Evolutionary conservation across 179 eudicot species (phyloP).

Genomic region (Nepenthes alata): DNA sequence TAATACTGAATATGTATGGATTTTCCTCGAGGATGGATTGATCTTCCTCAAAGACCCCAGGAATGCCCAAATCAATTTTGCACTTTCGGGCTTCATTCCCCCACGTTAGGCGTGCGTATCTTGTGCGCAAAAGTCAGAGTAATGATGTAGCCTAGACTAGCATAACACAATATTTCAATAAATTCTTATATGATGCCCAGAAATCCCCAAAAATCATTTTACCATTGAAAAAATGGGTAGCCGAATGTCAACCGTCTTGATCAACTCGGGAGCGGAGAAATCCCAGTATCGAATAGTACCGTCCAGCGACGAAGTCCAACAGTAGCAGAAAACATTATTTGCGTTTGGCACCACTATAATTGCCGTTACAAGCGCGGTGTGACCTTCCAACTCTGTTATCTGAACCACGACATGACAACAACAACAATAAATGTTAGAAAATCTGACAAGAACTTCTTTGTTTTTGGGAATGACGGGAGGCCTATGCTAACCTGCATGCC

Average conservation of each 20-base stretch:
- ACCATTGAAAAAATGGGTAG: conserved; percentile 76
- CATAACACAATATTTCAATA: too few species aligned
- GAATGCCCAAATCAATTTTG: too few species aligned
- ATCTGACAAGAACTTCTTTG: neutral
- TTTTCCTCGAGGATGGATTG: neutral
- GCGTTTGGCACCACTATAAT: conserved; percentile 57
- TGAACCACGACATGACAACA: conserved; percentile 9
- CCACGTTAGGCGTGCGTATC: too few species aligned
- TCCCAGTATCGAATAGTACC: conserved; percentile 89
- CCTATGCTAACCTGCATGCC: conserved; percentile 42
- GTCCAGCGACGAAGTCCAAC: conserved; percentile 89
- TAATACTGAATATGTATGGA: too few species aligned
- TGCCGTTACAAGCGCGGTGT: conserved; percentile 57
- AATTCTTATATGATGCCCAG: neutral
- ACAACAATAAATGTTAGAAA: neutral
- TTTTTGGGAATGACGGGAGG: too few species aligned
- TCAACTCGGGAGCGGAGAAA: conserved; percentile 45
- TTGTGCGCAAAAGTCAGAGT: too few species aligned
- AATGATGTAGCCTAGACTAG: too few species aligned
- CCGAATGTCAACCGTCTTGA: conserved; percentile 48
- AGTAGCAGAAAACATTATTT: conserved; percentile 44
- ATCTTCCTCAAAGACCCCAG: too few species aligned
- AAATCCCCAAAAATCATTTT: neutral
- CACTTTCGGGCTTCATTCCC: too few species aligned
- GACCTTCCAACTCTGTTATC: conserved; percentile 80